phyloP scores from a whole-genome alignment of 306 rosid genomes.

The Notholithocarpus densiflorus region DNA sequence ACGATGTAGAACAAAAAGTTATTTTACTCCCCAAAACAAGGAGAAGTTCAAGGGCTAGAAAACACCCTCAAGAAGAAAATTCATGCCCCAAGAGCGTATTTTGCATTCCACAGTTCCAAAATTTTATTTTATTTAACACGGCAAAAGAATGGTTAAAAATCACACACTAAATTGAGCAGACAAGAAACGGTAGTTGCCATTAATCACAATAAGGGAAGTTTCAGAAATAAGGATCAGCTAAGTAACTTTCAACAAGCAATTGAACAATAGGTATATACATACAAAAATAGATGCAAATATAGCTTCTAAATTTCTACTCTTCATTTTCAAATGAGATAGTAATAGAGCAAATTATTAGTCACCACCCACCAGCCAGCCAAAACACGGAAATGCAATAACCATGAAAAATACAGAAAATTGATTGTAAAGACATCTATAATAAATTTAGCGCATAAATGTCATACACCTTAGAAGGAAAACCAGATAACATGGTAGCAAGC shows the following conservation, averaged over 20 bases:
- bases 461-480: background rate
- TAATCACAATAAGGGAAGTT: background rate
- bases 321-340: background rate
- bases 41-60: background rate
- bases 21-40: background rate
- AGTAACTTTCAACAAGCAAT: background rate
- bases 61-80: background rate
- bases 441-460: background rate
- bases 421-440: background rate
- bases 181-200: background rate
- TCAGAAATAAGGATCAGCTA: background rate
- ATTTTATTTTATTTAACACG: background rate
- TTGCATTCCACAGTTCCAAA: background rate
- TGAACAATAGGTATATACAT: background rate
- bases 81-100: background rate
- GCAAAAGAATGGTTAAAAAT: background rate
- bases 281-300: background rate
- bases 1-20: background rate
- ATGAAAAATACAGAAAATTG: background rate
- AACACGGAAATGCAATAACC: background rate
- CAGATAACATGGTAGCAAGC: background rate
- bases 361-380: background rate
- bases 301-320: background rate
- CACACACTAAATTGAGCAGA: background rate
- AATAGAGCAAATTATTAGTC: background rate